Percentiles rank a stretch among this genome's conserved stretches.
phyloP scores from a whole-genome alignment of 2,329 filamentous ascomycete species.

The Epichloe sibirici region DNA sequence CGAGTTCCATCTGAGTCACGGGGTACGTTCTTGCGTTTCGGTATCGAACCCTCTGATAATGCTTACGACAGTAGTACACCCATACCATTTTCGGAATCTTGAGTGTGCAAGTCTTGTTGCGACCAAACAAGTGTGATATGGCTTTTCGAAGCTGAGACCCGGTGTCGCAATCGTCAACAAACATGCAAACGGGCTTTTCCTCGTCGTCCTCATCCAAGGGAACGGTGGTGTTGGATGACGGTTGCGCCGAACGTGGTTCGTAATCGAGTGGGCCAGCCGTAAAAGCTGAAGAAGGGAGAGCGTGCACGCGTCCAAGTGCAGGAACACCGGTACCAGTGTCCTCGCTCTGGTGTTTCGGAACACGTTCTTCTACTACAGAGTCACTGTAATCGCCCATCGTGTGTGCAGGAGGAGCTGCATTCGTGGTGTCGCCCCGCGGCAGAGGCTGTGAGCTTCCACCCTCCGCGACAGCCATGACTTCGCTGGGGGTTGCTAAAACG shows the following conservation, averaged over 20 bases:
- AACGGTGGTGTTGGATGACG: neutral
- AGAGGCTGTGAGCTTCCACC: neutral
- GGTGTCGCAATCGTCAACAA: conserved; percentile 44
- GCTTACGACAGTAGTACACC: conserved; percentile 69
- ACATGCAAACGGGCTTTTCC: conserved; percentile 36
- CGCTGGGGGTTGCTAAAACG: conserved; percentile 10
- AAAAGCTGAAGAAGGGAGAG: neutral
- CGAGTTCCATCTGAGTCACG: conserved; percentile 49
- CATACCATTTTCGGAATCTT: conserved; percentile 57
- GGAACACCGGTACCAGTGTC: neutral
- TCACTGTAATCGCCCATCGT: neutral
- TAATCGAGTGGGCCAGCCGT: neutral
- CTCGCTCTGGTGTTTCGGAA: neutral
- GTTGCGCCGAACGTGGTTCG: neutral
- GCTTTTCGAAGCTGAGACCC: conserved; percentile 56
- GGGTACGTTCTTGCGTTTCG: conserved; percentile 51
- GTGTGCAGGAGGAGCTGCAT: neutral
- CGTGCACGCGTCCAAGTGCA: neutral
- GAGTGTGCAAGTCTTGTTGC: conserved; percentile 68
- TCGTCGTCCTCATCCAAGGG: conserved; percentile 8
- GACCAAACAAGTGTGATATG: conserved; percentile 70
- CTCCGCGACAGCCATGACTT: conserved; percentile 7
- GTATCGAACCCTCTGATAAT: conserved; percentile 68
- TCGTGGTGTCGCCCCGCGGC: neutral
- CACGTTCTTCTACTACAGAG: neutral